Percentiles rank a stretch among this genome's conserved stretches.
Evolutionary conservation across 305 asterid species (phyloP).

Genomic region (Fraxinus baroniana): DNA sequence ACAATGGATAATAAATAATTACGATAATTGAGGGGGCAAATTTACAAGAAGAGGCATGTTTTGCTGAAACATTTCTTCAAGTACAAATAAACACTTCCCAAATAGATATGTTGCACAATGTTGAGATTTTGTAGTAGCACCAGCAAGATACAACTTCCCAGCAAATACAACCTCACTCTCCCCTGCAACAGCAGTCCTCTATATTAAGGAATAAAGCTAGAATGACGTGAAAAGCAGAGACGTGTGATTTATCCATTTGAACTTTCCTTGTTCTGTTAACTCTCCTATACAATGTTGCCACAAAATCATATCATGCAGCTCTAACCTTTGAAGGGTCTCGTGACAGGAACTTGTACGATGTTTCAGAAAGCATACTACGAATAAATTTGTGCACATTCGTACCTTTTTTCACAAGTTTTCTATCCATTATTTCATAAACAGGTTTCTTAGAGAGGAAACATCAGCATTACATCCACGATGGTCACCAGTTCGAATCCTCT

Average conservation of each 20-base stretch:
- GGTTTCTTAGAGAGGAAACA: too few species aligned
- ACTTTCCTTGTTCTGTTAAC: too few species aligned
- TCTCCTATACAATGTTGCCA: too few species aligned
- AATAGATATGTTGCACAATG: conserved; percentile 89
- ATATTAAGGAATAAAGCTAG: conserved; percentile 15
- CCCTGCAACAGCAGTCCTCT: conserved; percentile 32
- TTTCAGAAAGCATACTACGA: background rate
- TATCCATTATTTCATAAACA: too few species aligned
- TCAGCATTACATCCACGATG: too few species aligned
- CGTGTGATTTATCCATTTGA: background rate
- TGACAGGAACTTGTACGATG: background rate
- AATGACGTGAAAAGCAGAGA: background rate
- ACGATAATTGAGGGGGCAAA: too few species aligned
- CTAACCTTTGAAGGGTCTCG: too few species aligned
- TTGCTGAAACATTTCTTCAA: conserved; percentile 84
- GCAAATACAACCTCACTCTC: conserved; percentile 72
- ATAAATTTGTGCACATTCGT: too few species aligned
- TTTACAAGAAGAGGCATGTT: conserved; percentile 74
- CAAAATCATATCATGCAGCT: too few species aligned
- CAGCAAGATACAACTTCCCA: conserved; percentile 92
- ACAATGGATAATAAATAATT: too few species aligned
- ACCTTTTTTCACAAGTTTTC: too few species aligned
- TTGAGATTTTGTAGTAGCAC: conserved; percentile 96
- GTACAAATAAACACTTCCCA: conserved; percentile 80
- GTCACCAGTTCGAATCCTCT: too few species aligned